Evolutionary conservation across 2,329 filamentous ascomycete genomes (phyloP).

Genomic region (Apiospora kogelbergensis): DNA sequence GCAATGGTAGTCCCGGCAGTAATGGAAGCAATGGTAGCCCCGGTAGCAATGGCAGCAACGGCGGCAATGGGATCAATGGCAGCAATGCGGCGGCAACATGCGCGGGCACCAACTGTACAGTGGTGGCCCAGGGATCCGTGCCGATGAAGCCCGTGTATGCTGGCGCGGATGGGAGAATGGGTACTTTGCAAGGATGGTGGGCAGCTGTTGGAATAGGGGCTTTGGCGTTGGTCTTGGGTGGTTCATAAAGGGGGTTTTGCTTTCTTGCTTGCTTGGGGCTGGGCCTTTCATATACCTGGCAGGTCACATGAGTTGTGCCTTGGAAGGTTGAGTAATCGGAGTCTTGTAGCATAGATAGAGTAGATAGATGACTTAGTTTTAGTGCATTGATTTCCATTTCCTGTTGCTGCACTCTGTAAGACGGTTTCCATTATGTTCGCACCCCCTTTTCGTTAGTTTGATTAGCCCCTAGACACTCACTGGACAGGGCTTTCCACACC

Average conservation of each 20-base stretch:
- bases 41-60: background rate
- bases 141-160: background rate
- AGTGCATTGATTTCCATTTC: background rate
- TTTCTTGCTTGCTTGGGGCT: background rate
- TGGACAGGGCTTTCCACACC: background rate
- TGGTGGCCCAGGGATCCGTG: background rate
- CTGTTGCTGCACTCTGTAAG: background rate
- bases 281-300: background rate
- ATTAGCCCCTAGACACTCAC: background rate
- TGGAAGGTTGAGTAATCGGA: background rate
- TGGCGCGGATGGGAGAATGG: background rate
- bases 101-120: background rate
- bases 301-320: background rate
- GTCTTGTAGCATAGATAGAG: background rate
- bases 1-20: background rate
- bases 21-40: background rate
- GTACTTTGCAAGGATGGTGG: background rate
- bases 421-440: too few species aligned
- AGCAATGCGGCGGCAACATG: background rate
- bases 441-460: too few species aligned
- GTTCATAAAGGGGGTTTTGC: background rate
- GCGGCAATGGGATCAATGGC: background rate
- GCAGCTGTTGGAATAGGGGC: background rate
- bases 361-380: background rate
- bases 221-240: background rate